Evolutionary conservation across 2,329 filamentous ascomycete genomes (phyloP).

Genomic region (Aspergillus intermedius): DNA sequence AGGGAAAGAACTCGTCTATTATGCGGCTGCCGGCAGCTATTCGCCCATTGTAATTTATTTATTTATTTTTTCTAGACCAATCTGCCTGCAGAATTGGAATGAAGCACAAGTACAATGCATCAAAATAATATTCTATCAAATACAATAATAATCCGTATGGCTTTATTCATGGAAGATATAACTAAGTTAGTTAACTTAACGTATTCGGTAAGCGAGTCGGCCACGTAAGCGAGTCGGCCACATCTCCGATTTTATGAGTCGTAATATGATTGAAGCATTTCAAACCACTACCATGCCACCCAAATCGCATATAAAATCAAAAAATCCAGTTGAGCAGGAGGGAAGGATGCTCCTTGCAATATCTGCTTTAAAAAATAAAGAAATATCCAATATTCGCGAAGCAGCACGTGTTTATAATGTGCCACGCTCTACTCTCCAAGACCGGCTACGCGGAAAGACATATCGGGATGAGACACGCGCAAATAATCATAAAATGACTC

Average conservation of each 20-base stretch:
- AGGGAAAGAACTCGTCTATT: too few species aligned
- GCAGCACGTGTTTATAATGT: background rate
- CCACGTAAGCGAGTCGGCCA: slow-evolving; percentile 1
- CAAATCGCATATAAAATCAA: background rate
- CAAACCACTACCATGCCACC: too few species aligned
- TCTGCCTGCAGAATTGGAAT: too few species aligned
- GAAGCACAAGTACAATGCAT: too few species aligned
- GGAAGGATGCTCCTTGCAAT: background rate
- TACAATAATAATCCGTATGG: too few species aligned
- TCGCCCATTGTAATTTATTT: too few species aligned
- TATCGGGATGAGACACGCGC: background rate
- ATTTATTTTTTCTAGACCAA: too few species aligned
- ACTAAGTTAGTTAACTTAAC: too few species aligned
- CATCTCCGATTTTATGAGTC: background rate
- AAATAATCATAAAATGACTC: background rate
- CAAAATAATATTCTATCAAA: too few species aligned
- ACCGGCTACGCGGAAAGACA: background rate
- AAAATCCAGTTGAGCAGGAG: background rate
- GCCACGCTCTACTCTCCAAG: background rate
- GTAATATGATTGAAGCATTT: background rate
- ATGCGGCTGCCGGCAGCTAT: too few species aligned
- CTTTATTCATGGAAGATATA: too few species aligned
- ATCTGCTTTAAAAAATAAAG: background rate
- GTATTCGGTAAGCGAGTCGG: too few species aligned
- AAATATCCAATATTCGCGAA: background rate